phyloP scores from a whole-genome alignment of 768 basidiomycete species.

The Lactarius trivialis region DNA sequence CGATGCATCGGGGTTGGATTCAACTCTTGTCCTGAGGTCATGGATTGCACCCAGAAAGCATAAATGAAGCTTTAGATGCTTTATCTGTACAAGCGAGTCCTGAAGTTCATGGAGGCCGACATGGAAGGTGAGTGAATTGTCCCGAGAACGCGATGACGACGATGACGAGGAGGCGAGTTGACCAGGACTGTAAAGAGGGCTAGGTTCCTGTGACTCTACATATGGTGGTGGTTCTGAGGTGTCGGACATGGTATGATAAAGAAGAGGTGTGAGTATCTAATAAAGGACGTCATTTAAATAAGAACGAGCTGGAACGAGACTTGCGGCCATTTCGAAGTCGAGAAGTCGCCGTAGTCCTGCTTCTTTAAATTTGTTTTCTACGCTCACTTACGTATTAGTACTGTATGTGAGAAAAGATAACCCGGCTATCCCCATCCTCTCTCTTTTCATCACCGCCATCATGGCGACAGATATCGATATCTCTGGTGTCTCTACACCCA shows the following conservation, averaged over 20 bases:
- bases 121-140: neutral
- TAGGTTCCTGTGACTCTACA: neutral
- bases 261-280: no score
- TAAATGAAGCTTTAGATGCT: slow-evolving; percentile 11
- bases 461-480: slow-evolving; percentile 27
- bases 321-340: neutral
- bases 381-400: neutral
- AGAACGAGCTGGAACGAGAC: neutral
- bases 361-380: neutral
- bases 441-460: neutral
- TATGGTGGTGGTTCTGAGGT: slow-evolving; percentile 8
- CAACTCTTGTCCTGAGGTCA: slow-evolving; percentile 10
- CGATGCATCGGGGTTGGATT: neutral
- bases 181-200: neutral
- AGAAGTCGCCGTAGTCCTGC: neutral
- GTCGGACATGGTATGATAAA: slow-evolving; percentile 1
- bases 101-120: slow-evolving; percentile 14
- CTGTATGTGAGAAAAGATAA: neutral
- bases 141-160: slow-evolving; percentile 2
- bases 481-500: slow-evolving; percentile 28
- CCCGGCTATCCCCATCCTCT: neutral
- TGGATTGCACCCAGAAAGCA: slow-evolving; percentile 7
- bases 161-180: slow-evolving; percentile 10
- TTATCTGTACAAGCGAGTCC: slow-evolving; percentile 4
- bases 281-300: neutral